Evolutionary conservation across 768 basidiomycete species (phyloP).

Genomic region (Pleurotus tuber-regium): DNA sequence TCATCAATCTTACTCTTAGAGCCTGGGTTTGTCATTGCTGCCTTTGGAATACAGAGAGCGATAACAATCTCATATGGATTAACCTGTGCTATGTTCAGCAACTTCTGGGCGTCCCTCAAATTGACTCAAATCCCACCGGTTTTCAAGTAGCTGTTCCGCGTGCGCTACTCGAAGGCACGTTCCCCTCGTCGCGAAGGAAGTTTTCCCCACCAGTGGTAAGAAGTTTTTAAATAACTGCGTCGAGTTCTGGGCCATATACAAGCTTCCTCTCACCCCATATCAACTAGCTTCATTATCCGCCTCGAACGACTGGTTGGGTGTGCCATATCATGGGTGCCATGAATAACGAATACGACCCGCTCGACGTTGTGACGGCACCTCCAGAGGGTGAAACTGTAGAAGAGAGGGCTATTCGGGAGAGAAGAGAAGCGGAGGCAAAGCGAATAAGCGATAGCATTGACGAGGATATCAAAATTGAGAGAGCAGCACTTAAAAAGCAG

Average conservation of each 20-base stretch:
- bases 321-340: background rate
- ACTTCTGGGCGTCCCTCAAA: too few species aligned
- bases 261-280: background rate
- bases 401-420: slow-evolving; percentile 41
- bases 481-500: slow-evolving; percentile 39
- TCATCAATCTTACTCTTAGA: too few species aligned
- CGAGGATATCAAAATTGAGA: slow-evolving; percentile 49
- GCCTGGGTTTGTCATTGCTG: too few species aligned
- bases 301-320: too few species aligned
- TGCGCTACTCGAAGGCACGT: too few species aligned
- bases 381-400: slow-evolving; percentile 54
- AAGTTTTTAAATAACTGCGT: background rate
- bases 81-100: too few species aligned
- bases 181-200: slow-evolving; percentile 3
- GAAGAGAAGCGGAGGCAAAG: slow-evolving; percentile 54
- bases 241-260: background rate
- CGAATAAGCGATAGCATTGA: slow-evolving; percentile 58
- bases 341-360: slow-evolving; percentile 44
- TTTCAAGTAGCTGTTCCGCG: too few species aligned
- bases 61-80: too few species aligned
- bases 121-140: too few species aligned
- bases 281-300: too few species aligned
- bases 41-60: too few species aligned
- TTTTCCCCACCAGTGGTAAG: background rate
- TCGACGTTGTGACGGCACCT: slow-evolving; percentile 53